These are phyloP conservation scores for Coniferiporia weirii DNA, from an alignment of 1,284 basidiomycete genomes.

Conservation along the genomic window DNA sequence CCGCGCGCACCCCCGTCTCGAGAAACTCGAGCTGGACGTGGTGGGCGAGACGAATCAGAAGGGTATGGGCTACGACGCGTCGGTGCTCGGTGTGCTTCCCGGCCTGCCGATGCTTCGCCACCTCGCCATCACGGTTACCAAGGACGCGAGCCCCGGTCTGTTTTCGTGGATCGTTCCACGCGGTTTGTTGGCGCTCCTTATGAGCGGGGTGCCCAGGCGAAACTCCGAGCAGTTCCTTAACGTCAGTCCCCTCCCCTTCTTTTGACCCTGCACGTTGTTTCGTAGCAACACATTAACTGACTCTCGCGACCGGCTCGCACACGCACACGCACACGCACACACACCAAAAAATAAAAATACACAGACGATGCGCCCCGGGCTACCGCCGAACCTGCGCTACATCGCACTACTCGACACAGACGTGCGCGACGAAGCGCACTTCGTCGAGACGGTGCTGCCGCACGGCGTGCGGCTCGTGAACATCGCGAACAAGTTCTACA, in stretches of 20 bases:
- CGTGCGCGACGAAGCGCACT: constrained; percentile 36
- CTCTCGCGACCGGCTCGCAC: background rate
- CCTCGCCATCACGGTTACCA: constrained; percentile 56
- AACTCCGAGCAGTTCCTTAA: constrained; percentile 29
- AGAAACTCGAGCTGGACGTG: constrained; percentile 48
- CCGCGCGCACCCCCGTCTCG: constrained; percentile 47
- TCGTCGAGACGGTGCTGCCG: constrained; percentile 56
- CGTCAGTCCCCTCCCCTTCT: constrained; percentile 19
- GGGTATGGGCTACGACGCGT: constrained; percentile 58
- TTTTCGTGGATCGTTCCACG: constrained; percentile 66
- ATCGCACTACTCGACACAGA: constrained; percentile 47
- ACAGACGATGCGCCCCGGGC: constrained; percentile 55
- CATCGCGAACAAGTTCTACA: constrained; percentile 52
- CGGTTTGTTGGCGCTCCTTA: constrained; percentile 44
- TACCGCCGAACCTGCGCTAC: constrained; percentile 50
- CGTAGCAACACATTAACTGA: no score
- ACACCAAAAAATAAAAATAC: no score
- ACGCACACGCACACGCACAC: no score
- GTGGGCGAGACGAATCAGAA: constrained; percentile 42
- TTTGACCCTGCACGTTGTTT: no score
- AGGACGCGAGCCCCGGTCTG: constrained; percentile 55
- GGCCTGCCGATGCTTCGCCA: constrained; percentile 43
- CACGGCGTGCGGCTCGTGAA: constrained; percentile 47
- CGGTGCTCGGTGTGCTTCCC: constrained; percentile 66
- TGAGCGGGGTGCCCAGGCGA: constrained; percentile 39